A percentile compares a stretch with the other conserved stretches of the same genome.
Evolutionary conservation across 768 basidiomycete species (phyloP).

Genomic region (Russula emetica): DNA sequence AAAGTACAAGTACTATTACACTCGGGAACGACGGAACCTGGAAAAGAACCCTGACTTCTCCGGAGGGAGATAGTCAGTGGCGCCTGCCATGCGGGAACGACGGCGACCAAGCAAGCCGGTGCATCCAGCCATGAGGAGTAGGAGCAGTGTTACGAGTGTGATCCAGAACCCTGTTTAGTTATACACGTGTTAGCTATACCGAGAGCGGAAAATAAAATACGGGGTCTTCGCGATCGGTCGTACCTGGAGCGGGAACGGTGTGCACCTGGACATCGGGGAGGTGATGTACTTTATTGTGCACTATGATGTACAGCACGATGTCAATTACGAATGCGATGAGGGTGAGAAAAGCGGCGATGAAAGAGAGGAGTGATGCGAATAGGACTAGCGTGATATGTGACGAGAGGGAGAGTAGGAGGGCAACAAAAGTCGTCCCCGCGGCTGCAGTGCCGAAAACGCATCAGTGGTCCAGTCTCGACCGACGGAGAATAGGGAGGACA

Average conservation of each 20-base stretch:
- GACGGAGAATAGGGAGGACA: neutral
- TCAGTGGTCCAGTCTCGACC: neutral
- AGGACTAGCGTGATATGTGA: constrained; percentile 47
- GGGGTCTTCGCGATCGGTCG: constrained; percentile 27
- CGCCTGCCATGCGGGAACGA: constrained; percentile 24
- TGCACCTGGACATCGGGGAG: constrained; percentile 42
- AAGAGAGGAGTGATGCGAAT: constrained; percentile 47
- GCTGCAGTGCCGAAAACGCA: constrained; percentile 35
- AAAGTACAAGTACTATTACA: neutral
- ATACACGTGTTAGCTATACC: neutral
- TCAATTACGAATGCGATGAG: constrained; percentile 74
- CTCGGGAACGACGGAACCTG: neutral
- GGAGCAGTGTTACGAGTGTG: constrained; percentile 21
- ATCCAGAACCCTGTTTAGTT: constrained; percentile 23
- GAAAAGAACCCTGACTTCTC: constrained; percentile 18
- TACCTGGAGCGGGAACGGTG: constrained; percentile 63
- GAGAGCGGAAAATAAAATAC: neutral
- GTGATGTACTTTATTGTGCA: constrained; percentile 53
- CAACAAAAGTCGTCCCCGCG: constrained; percentile 55
- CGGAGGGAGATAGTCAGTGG: constrained; percentile 4
- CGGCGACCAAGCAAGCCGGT: constrained; percentile 21
- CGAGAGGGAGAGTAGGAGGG: constrained; percentile 58
- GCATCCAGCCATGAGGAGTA: constrained; percentile 22
- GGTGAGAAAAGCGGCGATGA: constrained; percentile 64
- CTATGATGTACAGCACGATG: constrained; percentile 63